Conservation (phyloP, 768 basidiomycete genomes). For the Leucosporidium creatinivorum region DNA sequence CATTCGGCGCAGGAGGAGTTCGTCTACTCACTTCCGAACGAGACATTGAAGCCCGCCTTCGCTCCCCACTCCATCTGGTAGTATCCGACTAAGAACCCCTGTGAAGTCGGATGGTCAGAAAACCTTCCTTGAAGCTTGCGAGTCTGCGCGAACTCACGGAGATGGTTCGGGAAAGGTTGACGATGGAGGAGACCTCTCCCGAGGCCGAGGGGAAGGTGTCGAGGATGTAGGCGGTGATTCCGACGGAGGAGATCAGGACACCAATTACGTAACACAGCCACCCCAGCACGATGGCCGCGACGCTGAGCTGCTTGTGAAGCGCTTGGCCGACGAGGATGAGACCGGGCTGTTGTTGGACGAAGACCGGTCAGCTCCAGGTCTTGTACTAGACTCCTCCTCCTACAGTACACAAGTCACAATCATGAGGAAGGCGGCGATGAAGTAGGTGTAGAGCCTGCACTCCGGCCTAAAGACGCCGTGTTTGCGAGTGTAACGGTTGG, state of each 20-base stretch:
- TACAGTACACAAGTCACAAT: neutral
- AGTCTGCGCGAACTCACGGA: neutral
- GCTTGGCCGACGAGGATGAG: slow-evolving; percentile 25
- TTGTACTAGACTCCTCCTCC: no score
- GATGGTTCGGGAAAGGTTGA: slow-evolving; percentile 25
- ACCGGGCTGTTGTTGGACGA: slow-evolving; percentile 4
- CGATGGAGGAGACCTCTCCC: slow-evolving; percentile 15
- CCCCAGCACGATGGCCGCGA: slow-evolving; percentile 20
- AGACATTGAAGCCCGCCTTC: slow-evolving; percentile 20
- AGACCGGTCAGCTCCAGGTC: no score
- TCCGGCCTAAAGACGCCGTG: slow-evolving; percentile 26
- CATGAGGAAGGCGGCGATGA: slow-evolving; percentile 11
- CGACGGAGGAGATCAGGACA: slow-evolving; percentile 25
- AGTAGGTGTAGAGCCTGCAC: slow-evolving; percentile 22
- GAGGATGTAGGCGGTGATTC: slow-evolving; percentile 26
- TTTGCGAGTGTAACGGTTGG: slow-evolving; percentile 14
- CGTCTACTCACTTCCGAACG: slow-evolving; percentile 25
- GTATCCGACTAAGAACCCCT: slow-evolving; percentile 14
- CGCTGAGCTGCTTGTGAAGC: slow-evolving; percentile 9
- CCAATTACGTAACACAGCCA: slow-evolving; percentile 30
- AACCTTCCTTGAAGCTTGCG: no score
- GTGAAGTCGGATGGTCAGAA: no score
- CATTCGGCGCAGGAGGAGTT: neutral
- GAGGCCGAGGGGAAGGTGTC: slow-evolving; percentile 25
- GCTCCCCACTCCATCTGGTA: slow-evolving; percentile 25